phyloP scores from a whole-genome alignment of 73 alveolate species.

The Paramecium sonneborni region DNA sequence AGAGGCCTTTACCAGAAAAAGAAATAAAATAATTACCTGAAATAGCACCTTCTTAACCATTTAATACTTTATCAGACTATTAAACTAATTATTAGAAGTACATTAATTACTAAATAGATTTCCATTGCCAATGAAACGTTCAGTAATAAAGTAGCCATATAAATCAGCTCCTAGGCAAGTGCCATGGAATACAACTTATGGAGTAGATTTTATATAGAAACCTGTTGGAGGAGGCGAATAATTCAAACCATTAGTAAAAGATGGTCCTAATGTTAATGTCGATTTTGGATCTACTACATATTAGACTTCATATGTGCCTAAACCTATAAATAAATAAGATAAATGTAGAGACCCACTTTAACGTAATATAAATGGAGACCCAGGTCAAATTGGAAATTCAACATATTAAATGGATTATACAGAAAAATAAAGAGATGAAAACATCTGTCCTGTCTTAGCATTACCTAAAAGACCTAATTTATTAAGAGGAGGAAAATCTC shows the following conservation, averaged over 20 bases:
- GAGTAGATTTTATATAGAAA: background rate
- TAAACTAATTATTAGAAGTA: slow-evolving; percentile 15
- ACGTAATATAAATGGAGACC: slow-evolving; percentile 32
- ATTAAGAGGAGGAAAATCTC: slow-evolving; percentile 11
- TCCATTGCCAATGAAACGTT: slow-evolving; percentile 38
- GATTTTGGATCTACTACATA: slow-evolving; percentile 44
- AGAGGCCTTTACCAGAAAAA: background rate
- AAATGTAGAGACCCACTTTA: background rate
- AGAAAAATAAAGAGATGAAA: background rate
- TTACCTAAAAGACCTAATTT: slow-evolving; percentile 35
- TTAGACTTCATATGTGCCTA: background rate
- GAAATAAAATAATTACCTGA: background rate
- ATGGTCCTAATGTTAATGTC: background rate
- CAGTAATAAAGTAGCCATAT: background rate
- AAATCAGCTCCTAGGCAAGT: slow-evolving; percentile 1
- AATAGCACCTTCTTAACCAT: background rate
- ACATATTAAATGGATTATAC: slow-evolving; percentile 24
- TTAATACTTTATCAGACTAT: background rate
- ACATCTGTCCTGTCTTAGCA: background rate
- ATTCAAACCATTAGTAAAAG: background rate
- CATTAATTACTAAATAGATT: background rate
- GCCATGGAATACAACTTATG: slow-evolving; percentile 2
- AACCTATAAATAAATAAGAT: background rate
- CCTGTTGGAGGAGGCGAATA: background rate
- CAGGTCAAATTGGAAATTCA: slow-evolving; percentile 29